Evolutionary conservation across 345 rosid genomes (phyloP), one percentile per base, ranked within the genome.

Genomic region (Psidium guajava): DNA sequence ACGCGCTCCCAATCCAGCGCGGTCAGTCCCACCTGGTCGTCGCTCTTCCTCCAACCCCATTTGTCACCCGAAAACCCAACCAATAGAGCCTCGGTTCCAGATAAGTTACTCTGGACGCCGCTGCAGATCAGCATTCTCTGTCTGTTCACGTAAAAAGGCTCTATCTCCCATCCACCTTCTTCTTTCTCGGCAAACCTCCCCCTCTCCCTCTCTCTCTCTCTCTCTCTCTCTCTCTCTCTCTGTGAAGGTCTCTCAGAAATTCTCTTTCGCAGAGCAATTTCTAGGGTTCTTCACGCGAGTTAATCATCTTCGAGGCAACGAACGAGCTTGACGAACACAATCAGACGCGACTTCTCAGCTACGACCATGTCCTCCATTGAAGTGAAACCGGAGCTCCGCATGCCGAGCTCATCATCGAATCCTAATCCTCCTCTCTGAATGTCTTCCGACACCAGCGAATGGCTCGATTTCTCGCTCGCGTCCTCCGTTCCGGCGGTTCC

Each of bases 401-500:
- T 69, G 81, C 84, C 69, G 82, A 85, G 89, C 85, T 83, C 84
- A 69, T 88, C 83, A 59, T 88, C 87, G 82, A 90, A 90, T 87
- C 89, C 84, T 89, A 85, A 90, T 85, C 84, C 83, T 87, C 73
- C 73, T 86, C 83, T 91, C 90, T 93, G 87, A 93, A 93, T 98
- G 91, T 91, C 91, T 87, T 93, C 89, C 83, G 86, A 87, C 42
- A 32, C n/a, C 54, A 54, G 61, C 80, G 54, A 90, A 94, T 94
- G 97, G 94, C 93, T 91, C 94, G 88, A 87, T 91, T 90, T 87
- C 93, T 64, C 64, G 84, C 85, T 55, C 52, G 32, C 74, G 58
- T 85, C 57, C 80, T 90, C 87, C 87, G 83, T 69, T 85, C 54
- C 81, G 7, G 85, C 40, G 69, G 22, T 69, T 42, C 25, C 80